Evolutionary conservation across 2,329 filamentous ascomycete species (phyloP), one percentile per base, ranked within the genome.

Genomic region (Aspergillus ochraceus): DNA sequence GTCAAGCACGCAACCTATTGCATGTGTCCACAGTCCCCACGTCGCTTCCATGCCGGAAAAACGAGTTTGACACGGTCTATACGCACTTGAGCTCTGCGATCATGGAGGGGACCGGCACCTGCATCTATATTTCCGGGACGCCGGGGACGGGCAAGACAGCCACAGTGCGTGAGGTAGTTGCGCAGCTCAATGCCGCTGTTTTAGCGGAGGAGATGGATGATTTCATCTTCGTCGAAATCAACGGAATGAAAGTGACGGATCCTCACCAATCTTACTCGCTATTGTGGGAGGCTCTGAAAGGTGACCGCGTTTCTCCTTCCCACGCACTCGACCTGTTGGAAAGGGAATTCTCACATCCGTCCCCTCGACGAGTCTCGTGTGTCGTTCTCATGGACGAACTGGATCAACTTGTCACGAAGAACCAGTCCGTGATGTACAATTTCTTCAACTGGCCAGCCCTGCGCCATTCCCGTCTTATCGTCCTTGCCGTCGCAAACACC

Each of bases 401-500:
- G 52, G 95, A 99, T 74, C 95, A 99, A 77, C 85, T 99, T 8
- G 96, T 99, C 5, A 99, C 95, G 12, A 95, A 94, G 72, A 98
- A 97, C 70, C 96, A 99, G 75, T 94, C 91, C n/a, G 95, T 99
- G 77, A 99, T 99, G 95, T 99, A 99, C 80, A 99, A 99, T 76
- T 99, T 99, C 77, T 99, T 99, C 84, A 99, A 99, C 72, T 99
- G 95, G 95, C 95, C 95, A 4, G 90, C 91, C 11, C 82, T 98
- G 56, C 86, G 91, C 53, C 93, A 99, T 76, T 97, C 92, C 56
- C 87, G 93, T 52, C 83, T 99, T 49, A 97, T 99, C 74, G 96
- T 99, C 6, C 86, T 99, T 6, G 96, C 96, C 11, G 95, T 99
- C 19, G 96, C 95, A 55, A 99, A 99, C 76, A 99, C 95, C 24